phyloP scores from a whole-genome alignment of 306 rosid species.

The Pyrus pyrifolia region DNA sequence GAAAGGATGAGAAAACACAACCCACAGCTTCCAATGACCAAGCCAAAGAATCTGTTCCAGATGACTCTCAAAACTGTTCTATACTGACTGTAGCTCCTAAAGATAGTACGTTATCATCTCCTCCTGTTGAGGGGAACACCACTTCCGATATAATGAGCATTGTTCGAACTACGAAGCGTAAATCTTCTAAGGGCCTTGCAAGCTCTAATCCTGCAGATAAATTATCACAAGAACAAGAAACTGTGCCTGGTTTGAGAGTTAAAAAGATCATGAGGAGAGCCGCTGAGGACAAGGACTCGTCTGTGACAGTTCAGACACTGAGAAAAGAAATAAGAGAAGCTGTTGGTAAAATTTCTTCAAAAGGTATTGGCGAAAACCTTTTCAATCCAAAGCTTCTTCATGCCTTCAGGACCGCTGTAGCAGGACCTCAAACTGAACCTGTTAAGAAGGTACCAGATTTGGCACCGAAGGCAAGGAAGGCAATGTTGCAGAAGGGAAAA shows the following conservation, averaged over 20 bases:
- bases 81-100: slow-evolving; percentile 20
- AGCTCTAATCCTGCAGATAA: slow-evolving; percentile 27
- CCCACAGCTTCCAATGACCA: slow-evolving; percentile 21
- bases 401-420: slow-evolving; percentile 84
- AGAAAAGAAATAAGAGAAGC: slow-evolving; percentile 92
- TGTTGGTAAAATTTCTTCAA: slow-evolving; percentile 58
- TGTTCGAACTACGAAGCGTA: slow-evolving; percentile 53
- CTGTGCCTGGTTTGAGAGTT: slow-evolving; percentile 68
- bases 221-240: slow-evolving; percentile 44
- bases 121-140: slow-evolving; percentile 26
- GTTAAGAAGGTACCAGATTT: slow-evolving; percentile 49
- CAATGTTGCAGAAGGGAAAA: slow-evolving; percentile 80
- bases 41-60: slow-evolving; percentile 21
- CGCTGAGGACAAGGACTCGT: slow-evolving; percentile 66
- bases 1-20: slow-evolving; percentile 36
- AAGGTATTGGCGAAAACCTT: slow-evolving; percentile 59
- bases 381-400: slow-evolving; percentile 89
- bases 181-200: slow-evolving; percentile 39
- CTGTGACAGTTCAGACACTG: slow-evolving; percentile 62
- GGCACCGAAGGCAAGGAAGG: slow-evolving; percentile 67
- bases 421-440: slow-evolving; percentile 69
- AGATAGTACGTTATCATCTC: slow-evolving; percentile 23
- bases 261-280: slow-evolving; percentile 94
- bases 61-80: slow-evolving; percentile 26
- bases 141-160: slow-evolving; percentile 61